A percentile compares a stretch with the other conserved stretches of the same genome.
Evolutionary conservation across 805 yeast species (phyloP).

Genomic region (Candida wancherniae): DNA sequence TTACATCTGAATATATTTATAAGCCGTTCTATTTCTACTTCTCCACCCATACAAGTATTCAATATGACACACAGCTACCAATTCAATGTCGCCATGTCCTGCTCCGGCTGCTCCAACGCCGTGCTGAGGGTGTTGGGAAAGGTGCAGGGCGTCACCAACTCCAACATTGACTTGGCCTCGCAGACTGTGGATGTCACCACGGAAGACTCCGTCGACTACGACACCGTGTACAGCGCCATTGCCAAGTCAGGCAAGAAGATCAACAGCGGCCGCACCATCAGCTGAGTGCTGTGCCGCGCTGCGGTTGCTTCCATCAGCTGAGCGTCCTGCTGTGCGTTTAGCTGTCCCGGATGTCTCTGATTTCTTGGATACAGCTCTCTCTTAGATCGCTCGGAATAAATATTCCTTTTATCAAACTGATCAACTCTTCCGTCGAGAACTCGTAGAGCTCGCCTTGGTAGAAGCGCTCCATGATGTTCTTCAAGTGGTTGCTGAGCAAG

Average conservation of each 20-base stretch:
- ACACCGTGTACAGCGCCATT: conserved; percentile 74
- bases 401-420: conserved; percentile 36
- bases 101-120: conserved; percentile 86
- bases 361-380: conserved; percentile 41
- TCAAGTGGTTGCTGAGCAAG: conserved; percentile 36
- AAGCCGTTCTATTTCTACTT: background rate
- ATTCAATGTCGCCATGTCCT: conserved; percentile 79
- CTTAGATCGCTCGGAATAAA: conserved; percentile 46
- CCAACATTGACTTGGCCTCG: conserved; percentile 70
- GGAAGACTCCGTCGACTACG: conserved; percentile 52
- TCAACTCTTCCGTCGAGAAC: conserved; percentile 43
- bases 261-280: conserved; percentile 49
- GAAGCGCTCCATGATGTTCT: conserved; percentile 44
- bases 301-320: too few species aligned
- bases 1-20: too few species aligned
- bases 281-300: conserved; percentile 1
- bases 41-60: background rate
- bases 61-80: conserved; percentile 46
- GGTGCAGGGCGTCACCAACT: conserved; percentile 67
- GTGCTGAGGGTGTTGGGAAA: conserved; percentile 69
- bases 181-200: conserved; percentile 81
- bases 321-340: background rate
- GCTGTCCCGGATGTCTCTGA: conserved; percentile 38
- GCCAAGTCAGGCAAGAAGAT: conserved; percentile 89
- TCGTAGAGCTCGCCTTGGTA: conserved; percentile 51